These are phyloP conservation scores for Tetrastigma voinierianum DNA, from an alignment of 164 flowering plant species.

Conservation along the genomic window DNA sequence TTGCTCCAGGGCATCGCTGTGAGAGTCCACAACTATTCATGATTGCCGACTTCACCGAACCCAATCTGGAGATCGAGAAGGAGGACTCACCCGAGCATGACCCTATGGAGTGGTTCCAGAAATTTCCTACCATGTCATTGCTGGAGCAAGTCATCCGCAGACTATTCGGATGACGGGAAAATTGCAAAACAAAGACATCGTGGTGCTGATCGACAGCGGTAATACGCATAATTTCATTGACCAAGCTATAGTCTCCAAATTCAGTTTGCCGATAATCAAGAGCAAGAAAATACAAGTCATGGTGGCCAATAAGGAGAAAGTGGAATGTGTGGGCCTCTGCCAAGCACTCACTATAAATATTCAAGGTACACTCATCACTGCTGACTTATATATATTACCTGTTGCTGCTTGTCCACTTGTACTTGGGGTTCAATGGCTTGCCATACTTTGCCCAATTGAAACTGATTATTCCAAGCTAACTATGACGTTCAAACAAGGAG, in stretches of 20 bases:
- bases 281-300: constrained; percentile 1
- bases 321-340: background rate
- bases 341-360: background rate
- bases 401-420: constrained; percentile 4
- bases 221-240: background rate
- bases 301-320: constrained; percentile 2
- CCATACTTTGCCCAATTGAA: background rate
- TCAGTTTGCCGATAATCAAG: background rate
- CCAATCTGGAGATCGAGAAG: too few relatives aligned
- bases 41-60: background rate
- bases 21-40: background rate
- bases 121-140: constrained; percentile 1
- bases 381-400: background rate
- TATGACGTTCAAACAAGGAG: background rate
- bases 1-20: background rate
- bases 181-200: background rate
- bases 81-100: too few relatives aligned
- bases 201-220: background rate
- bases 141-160: background rate
- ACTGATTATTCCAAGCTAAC: background rate
- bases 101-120: background rate
- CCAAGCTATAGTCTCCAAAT: background rate
- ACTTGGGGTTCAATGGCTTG: constrained; percentile 1
- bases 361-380: background rate
- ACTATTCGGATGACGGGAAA: background rate